These are phyloP conservation scores for Serendipita sp. DNA, from an alignment of 768 basidiomycete species.

Conservation along the genomic window DNA sequence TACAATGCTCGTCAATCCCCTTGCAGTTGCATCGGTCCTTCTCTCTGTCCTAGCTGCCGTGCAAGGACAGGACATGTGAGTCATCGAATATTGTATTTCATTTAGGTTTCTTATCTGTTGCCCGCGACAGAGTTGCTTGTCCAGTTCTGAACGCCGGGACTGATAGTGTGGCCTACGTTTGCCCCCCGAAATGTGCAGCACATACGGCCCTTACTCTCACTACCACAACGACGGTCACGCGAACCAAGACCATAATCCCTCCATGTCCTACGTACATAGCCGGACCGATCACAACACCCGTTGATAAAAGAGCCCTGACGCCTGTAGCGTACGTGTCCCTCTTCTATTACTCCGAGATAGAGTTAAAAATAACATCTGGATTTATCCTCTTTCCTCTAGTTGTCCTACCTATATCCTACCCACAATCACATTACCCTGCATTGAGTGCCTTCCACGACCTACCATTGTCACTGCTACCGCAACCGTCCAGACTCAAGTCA, in stretches of 20 bases:
- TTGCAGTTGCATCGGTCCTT: no score
- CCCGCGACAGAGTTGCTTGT: no score
- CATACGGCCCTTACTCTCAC: no score
- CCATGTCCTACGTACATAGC: neutral
- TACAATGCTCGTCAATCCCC: no score
- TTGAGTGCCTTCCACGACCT: neutral
- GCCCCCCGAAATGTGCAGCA: no score
- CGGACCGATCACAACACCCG: neutral
- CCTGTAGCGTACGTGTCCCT: neutral
- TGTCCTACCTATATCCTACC: neutral
- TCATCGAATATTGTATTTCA: no score
- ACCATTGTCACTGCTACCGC: neutral
- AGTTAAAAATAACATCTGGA: neutral
- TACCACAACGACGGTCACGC: no score
- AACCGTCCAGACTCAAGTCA: neutral
- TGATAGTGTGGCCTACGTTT: no score
- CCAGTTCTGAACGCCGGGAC: no score
- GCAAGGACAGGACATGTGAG: no score
- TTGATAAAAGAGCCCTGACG: neutral
- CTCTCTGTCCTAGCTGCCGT: no score
- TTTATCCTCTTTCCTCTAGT: neutral
- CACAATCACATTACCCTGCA: neutral
- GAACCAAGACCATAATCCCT: neutral
- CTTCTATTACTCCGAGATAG: neutral
- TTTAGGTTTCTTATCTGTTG: no score